phyloP scores from a whole-genome alignment of 192 early-diverging fungal species.

The Gryganskiella cystojenkinii region DNA sequence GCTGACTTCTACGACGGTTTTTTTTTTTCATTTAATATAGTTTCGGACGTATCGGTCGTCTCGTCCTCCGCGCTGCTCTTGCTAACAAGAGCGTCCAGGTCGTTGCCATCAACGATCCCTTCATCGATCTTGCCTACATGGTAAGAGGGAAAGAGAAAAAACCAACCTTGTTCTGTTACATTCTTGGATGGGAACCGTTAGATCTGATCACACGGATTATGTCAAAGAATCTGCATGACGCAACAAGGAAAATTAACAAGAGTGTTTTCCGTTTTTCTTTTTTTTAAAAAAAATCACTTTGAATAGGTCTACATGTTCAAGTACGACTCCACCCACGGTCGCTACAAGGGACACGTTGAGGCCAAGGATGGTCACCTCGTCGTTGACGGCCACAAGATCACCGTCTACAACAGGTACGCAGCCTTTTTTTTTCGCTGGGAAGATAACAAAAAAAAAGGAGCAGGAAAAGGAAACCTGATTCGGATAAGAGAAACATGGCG shows the following conservation, averaged over 20 bases:
- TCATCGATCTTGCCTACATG: slow-evolving; percentile 98
- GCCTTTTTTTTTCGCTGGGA: neutral
- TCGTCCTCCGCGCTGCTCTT: slow-evolving; percentile 93
- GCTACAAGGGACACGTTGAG: slow-evolving; percentile 86
- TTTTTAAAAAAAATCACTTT: neutral
- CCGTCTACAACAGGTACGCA: slow-evolving; percentile 75
- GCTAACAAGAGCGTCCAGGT: slow-evolving; percentile 81
- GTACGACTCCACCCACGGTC: slow-evolving; percentile 99
- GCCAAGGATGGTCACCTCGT: slow-evolving; percentile 87
- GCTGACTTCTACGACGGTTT: neutral
- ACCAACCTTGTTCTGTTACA: too few relatives aligned
- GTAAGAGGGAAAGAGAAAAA: too few relatives aligned
- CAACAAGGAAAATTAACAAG: neutral
- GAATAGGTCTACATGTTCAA: slow-evolving; percentile 90
- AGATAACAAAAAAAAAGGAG: neutral
- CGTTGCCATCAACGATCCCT: slow-evolving; percentile 96
- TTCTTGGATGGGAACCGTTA: neutral
- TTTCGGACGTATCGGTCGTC: slow-evolving; percentile 99
- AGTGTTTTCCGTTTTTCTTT: neutral
- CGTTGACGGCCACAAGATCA: slow-evolving; percentile 87
- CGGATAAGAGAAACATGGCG: slow-evolving; percentile 7
- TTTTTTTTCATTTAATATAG: slow-evolving; percentile 30
- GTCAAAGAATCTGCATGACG: neutral
- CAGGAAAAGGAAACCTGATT: neutral
- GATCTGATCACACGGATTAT: neutral